Evolutionary conservation across 2,329 filamentous ascomycete species (phyloP).

Genomic region (Blumeria graminis): DNA sequence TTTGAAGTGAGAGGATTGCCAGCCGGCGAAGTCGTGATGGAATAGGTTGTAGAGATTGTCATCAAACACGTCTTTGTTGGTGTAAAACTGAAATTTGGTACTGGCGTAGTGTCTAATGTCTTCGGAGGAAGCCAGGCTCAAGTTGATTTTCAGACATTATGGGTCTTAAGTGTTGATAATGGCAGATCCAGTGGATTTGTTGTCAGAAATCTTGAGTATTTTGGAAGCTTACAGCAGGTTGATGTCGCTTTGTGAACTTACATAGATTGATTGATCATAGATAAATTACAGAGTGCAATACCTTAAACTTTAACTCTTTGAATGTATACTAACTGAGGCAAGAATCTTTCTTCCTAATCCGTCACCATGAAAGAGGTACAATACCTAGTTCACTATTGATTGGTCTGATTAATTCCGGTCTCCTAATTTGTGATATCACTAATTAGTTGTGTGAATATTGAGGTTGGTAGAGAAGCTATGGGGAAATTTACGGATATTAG

Average conservation of each 20-base stretch:
- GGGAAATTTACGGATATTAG: no score
- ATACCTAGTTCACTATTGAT: not conserved
- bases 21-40: not conserved
- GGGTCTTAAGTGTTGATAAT: not conserved
- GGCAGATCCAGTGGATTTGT: not conserved
- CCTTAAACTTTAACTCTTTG: not conserved
- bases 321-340: not conserved
- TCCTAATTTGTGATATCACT: not conserved
- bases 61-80: not conserved
- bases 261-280: not conserved
- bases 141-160: not conserved
- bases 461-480: no score
- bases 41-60: not conserved
- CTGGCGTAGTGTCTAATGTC: not conserved
- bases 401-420: not conserved
- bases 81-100: not conserved
- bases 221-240: not conserved
- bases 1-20: not conserved
- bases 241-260: not conserved
- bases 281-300: not conserved
- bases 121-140: not conserved
- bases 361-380: not conserved
- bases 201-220: not conserved
- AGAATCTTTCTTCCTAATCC: not conserved
- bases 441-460: no score